Base-by-base conservation (phyloP, 106 monocot genomes). In the Apostasia shenzhenica region DNA sequence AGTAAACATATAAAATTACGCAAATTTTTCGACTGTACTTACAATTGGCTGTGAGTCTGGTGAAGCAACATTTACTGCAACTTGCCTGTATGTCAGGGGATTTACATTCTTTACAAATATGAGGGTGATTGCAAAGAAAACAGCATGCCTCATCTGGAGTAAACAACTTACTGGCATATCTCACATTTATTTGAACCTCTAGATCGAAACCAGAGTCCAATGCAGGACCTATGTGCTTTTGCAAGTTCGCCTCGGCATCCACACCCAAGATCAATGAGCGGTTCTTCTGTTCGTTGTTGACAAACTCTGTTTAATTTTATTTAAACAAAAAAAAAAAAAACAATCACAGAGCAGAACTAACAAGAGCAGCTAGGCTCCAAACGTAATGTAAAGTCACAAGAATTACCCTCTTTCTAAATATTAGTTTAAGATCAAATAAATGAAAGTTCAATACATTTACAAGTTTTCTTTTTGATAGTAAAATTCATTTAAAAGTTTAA, bases 181-280 rank as follows among this genome's bases (percentile, higher is more conserved):
- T 94, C 94, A 52, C 94, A 94, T 61, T 84, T 90, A 73, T 94
- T 94, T 67, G 94, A 94, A 70, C 94, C 90, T 83, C 72, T 87
- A 4, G 94, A 80, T 2, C 75, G 86, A 55, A 94, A 94, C 94
- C 90, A 94, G 48, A 75, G 69, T 12, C 75, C 84, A 14, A 94
- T 94, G 69, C 94, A 94, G 2, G 94, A 84, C 9, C 63, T 76
- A 57, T 94, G 94, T 14, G 90, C 80, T 72, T 90, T 87, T 13
- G 94, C 75, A 66, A 94, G 87, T 48, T 87, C 94, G 66, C 94
- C 94, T 70, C 94, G 67, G 54, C 94, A 94, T 79, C 78, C 72
- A 73, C 94, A 94, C 63, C 94, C 94, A 57, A 94, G 82, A 60
- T 90, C 81, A 14, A 94, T 73, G 26, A 94, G 42, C 40, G 78